Percentiles rank a stretch among this genome's conserved stretches.
Evolutionary conservation across 306 rosid species (phyloP).

Genomic region (Alnus glutinosa): DNA sequence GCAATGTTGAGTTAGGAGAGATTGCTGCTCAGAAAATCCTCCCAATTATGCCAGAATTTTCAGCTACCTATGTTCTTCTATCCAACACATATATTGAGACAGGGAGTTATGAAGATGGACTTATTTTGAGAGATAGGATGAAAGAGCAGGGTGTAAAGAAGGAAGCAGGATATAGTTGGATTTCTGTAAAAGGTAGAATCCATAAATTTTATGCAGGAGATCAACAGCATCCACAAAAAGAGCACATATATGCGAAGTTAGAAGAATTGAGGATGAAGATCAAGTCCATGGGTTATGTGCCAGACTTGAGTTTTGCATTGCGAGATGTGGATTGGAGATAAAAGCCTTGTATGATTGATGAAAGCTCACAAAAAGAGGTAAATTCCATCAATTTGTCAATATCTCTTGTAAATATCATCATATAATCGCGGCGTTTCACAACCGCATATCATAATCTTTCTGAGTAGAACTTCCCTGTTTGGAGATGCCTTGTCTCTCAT

Average conservation of each 20-base stretch:
- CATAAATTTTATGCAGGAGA: constrained; percentile 72
- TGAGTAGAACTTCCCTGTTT: neutral
- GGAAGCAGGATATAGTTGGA: constrained; percentile 74
- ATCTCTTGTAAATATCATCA: neutral
- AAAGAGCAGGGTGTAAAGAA: constrained; percentile 62
- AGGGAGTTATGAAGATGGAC: constrained; percentile 51
- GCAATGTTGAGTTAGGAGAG: constrained; percentile 60
- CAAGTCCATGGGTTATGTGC: constrained; percentile 24
- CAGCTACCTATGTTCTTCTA: constrained; percentile 68
- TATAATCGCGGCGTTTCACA: neutral
- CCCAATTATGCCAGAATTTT: constrained; percentile 47
- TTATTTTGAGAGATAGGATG: constrained; percentile 55
- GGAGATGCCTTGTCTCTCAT: too few relatives aligned
- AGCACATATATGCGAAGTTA: constrained; percentile 50
- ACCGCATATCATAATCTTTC: neutral
- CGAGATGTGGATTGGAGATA: constrained; percentile 17
- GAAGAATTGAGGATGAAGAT: constrained; percentile 44
- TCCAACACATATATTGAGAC: constrained; percentile 61
- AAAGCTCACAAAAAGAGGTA: constrained; percentile 1
- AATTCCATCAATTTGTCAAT: neutral
- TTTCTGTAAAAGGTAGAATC: constrained; percentile 54
- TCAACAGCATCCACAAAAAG: constrained; percentile 56
- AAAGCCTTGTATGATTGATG: constrained; percentile 5
- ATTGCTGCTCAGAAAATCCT: constrained; percentile 63
- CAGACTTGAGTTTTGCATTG: constrained; percentile 23